Conservation (phyloP, 2,329 filamentous ascomycete species). For the Colletotrichum agaves region DNA sequence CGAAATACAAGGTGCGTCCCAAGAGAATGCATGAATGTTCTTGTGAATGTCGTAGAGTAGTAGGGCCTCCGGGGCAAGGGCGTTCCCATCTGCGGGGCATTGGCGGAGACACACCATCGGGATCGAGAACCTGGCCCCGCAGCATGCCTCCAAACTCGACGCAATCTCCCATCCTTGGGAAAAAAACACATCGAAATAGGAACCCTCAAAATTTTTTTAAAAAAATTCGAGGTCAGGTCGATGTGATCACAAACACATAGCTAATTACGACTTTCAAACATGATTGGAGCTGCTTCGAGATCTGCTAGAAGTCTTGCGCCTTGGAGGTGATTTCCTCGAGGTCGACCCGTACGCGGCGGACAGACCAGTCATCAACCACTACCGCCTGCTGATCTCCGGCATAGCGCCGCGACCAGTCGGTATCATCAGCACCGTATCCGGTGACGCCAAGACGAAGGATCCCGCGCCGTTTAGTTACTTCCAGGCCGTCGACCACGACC, state of each 20-base stretch:
- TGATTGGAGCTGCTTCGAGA: no score
- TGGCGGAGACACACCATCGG: background rate
- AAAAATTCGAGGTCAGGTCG: no score
- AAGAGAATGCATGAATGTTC: no score
- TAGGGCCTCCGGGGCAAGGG: no score
- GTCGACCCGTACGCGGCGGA: slow-evolving; percentile 84
- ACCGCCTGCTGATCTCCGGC: slow-evolving; percentile 90
- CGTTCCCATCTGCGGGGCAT: no score
- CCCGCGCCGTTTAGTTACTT: slow-evolving; percentile 91
- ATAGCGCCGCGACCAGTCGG: slow-evolving; percentile 57
- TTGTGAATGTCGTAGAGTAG: no score
- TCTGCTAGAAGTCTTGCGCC: no score
- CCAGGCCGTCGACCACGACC: slow-evolving; percentile 85
- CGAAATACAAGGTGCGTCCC: no score
- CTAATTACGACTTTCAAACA: no score
- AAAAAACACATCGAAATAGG: no score
- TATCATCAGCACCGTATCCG: slow-evolving; percentile 64
- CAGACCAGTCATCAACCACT: slow-evolving; percentile 77
- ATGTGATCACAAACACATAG: no score
- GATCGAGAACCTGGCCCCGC: background rate
- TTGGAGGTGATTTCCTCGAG: slow-evolving; percentile 64
- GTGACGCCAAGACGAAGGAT: slow-evolving; percentile 72
- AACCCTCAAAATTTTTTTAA: no score
- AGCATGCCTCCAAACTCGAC: background rate
- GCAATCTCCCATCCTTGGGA: background rate